Base-by-base conservation (phyloP, 345 rosid species). In the Corymbia maculata region DNA sequence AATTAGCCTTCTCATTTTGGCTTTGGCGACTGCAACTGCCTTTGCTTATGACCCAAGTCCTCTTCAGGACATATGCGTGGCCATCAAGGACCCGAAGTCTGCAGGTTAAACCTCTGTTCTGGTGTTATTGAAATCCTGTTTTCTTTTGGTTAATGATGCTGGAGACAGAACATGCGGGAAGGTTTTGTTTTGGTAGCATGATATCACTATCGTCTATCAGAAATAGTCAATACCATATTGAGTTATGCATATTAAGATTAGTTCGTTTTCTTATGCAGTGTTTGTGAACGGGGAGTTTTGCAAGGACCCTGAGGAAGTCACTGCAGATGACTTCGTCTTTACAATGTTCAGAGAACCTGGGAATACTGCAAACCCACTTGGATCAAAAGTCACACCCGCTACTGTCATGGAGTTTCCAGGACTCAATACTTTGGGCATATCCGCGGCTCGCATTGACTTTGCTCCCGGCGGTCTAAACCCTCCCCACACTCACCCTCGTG, bases 401-500 rank as follows among this genome's bases (percentile, higher is more conserved):
- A 85, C 50, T 4, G 91, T 89, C 7, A 70, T 52, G 6, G 79
- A 88, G 59, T 49, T 92, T 47, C 68, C 90, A 6, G 91, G 92
- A 44, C 90, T 91, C 22, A 91, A 91, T 87, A 92, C 92, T 47
- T 87, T 91, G 19, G 91, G 91, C 21, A 79, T 90, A 24, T 90
- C 92, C 22, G 5, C 79, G 44, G 93, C 19, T 85, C 88, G 92
- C 36, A 24, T 90, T n/a, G 92, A 92, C 88, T 90, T 32, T 8
- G 91, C 89, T 13, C 91, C 91, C 1, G 11, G 86, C 10, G 88
- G 94, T 15, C 93, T 91, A 85, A 92, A 90, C 86, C 93, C 94
- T 10, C 94, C 93, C 52, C 94, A 92, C 89, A 90, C 88, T 12
- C 94, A 93, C 70, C 93, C 93, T 1, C 91, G 93, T 28, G 93